These are phyloP conservation scores for Hansenula sp. DNA, from an alignment of 1,139 yeast species.

Conservation along the genomic window DNA sequence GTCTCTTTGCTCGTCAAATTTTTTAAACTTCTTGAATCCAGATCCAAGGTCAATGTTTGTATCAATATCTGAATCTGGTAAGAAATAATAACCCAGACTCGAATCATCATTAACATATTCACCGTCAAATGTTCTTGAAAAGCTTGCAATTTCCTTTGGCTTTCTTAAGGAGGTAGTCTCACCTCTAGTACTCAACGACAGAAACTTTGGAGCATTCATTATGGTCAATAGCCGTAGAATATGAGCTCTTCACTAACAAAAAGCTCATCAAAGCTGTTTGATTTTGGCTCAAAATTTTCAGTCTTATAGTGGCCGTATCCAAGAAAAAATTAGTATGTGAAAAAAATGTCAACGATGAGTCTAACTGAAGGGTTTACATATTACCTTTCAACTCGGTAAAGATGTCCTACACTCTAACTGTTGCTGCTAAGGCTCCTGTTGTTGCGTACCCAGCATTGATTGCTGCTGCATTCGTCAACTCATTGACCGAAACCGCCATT, in stretches of 20 bases:
- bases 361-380: background rate
- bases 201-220: conserved; percentile 17
- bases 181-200: conserved; percentile 45
- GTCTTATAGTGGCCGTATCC: background rate
- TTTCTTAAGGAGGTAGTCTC: conserved; percentile 57
- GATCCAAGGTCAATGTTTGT: conserved; percentile 52
- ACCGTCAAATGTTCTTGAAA: conserved; percentile 47
- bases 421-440: conserved; percentile 84
- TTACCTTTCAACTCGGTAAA: background rate
- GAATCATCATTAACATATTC: conserved; percentile 45
- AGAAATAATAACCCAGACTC: conserved; percentile 61
- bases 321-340: background rate
- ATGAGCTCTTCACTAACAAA: too few relatives aligned
- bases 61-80: conserved; percentile 64
- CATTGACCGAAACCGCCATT: conserved; percentile 46
- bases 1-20: conserved; percentile 47
- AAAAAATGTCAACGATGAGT: background rate
- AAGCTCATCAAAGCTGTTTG: too few relatives aligned
- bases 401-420: conserved; percentile 38
- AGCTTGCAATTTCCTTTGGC: conserved; percentile 67
- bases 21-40: conserved; percentile 58
- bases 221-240: too few relatives aligned
- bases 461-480: conserved; percentile 72
- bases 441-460: conserved; percentile 78
- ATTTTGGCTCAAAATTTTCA: background rate